Percentiles rank a stretch among this genome's conserved stretches.
phyloP scores from a whole-genome alignment of 345 rosid genomes.

The Lepidium didymum region DNA sequence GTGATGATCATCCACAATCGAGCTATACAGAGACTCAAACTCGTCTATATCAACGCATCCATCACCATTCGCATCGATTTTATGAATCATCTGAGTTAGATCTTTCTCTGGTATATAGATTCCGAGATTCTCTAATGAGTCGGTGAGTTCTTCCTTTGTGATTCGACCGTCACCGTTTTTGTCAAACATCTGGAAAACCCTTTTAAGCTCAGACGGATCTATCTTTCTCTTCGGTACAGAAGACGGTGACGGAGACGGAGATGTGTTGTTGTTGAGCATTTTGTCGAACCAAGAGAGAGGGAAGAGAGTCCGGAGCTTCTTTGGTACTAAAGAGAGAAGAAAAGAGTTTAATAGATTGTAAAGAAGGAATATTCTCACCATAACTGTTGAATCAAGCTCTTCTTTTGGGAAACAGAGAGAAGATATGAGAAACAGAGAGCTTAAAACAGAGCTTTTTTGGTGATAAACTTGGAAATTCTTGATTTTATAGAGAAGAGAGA shows the following conservation, averaged over 20 bases:
- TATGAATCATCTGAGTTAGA: constrained; percentile 23
- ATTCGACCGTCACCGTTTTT: constrained; percentile 30
- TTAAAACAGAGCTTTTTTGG: constrained; percentile 19
- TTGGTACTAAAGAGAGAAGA: constrained; percentile 28
- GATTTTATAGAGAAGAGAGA: not conserved
- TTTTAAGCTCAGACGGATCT: constrained; percentile 26
- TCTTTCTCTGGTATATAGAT: constrained; percentile 33
- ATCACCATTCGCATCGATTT: constrained; percentile 30
- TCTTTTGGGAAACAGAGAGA: not conserved
- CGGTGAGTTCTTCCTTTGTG: constrained; percentile 31
- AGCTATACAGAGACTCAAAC: constrained; percentile 25
- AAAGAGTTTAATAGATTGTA: constrained; percentile 25
- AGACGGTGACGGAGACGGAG: not conserved
- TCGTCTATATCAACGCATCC: constrained; percentile 32
- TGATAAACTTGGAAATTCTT: not conserved
- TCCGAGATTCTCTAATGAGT: constrained; percentile 30
- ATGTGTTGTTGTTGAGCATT: constrained; percentile 12
- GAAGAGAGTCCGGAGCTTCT: constrained; percentile 21
- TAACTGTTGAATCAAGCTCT: constrained; percentile 12
- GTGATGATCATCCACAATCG: constrained; percentile 20
- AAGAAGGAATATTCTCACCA: constrained; percentile 27
- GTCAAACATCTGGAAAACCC: constrained; percentile 33
- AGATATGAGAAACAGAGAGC: not conserved
- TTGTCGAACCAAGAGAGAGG: constrained; percentile 29
- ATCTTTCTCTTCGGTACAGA: not conserved